These are phyloP conservation scores for Rubus parviflorus DNA, from an alignment of 306 rosid species.

Conservation along the genomic window DNA sequence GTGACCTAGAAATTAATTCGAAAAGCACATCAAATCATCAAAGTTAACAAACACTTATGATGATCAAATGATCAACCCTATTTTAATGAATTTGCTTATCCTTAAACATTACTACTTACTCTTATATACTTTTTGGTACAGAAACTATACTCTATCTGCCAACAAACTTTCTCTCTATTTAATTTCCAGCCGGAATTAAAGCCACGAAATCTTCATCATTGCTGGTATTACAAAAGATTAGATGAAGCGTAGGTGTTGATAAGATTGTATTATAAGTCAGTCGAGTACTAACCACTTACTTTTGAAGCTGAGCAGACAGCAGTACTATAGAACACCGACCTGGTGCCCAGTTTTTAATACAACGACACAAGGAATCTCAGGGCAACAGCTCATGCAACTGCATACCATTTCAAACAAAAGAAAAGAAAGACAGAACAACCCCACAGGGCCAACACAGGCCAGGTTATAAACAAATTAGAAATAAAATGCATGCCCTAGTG, in stretches of 20 bases:
- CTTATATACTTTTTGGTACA: not conserved
- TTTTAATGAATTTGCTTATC: not conserved
- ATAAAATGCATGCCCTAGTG: not conserved
- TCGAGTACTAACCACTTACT: not conserved
- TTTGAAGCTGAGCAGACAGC: not conserved
- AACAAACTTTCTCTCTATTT: not conserved
- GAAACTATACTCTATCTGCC: not conserved
- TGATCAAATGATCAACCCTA: not conserved
- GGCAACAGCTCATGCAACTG: constrained; percentile 41
- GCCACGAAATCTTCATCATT: not conserved
- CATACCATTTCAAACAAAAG: constrained; percentile 23
- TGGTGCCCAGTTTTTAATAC: constrained; percentile 13
- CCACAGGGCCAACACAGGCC: constrained; percentile 5
- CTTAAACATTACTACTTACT: not conserved
- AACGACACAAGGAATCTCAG: constrained; percentile 43
- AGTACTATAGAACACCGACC: not conserved
- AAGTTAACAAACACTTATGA: not conserved
- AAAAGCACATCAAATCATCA: not conserved
- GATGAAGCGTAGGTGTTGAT: not conserved
- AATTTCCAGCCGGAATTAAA: not conserved
- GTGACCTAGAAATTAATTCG: not conserved
- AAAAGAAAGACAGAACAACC: not conserved
- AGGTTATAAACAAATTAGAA: not conserved
- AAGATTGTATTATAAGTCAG: not conserved
- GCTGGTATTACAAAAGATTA: not conserved